phyloP scores from a whole-genome alignment of 495 filamentous ascomycete species.

The Penicillium lagena region DNA sequence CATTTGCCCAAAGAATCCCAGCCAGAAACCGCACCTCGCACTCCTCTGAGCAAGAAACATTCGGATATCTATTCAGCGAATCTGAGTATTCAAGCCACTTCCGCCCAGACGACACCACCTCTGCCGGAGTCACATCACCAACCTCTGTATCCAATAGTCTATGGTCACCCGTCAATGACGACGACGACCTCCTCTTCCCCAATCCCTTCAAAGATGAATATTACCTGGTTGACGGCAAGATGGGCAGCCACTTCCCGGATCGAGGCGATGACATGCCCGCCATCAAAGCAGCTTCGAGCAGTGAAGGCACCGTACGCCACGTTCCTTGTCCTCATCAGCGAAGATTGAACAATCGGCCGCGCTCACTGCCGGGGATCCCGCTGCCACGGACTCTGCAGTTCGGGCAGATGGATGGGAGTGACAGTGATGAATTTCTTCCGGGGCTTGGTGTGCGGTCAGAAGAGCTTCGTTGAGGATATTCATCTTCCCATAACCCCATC shows the following conservation, averaged over 20 bases:
- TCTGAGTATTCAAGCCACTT: conserved; percentile 2
- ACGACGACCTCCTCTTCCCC: conserved; percentile 19
- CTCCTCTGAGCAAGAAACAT: background rate
- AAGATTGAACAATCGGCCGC: too few relatives aligned
- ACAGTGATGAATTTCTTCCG: too few relatives aligned
- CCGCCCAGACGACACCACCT: background rate
- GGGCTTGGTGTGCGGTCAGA: too few relatives aligned
- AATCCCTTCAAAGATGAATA: conserved; percentile 22
- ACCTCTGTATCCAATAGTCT: conserved; percentile 10
- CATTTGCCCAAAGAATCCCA: too few relatives aligned
- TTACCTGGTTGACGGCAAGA: conserved; percentile 29
- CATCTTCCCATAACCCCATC: too few relatives aligned
- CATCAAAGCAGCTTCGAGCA: conserved; percentile 10
- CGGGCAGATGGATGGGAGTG: too few relatives aligned
- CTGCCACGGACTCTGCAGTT: too few relatives aligned
- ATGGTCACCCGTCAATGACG: conserved; percentile 21
- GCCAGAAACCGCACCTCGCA: too few relatives aligned
- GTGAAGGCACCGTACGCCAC: conserved; percentile 8
- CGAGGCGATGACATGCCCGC: conserved; percentile 13
- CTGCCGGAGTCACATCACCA: conserved; percentile 11
- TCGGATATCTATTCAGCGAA: background rate
- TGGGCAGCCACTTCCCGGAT: conserved; percentile 16
- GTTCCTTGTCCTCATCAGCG: background rate
- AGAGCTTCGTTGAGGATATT: too few relatives aligned
- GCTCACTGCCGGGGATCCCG: too few relatives aligned